phyloP scores from a whole-genome alignment of 2,329 filamentous ascomycete species.

The Elsinoe arachidis region DNA sequence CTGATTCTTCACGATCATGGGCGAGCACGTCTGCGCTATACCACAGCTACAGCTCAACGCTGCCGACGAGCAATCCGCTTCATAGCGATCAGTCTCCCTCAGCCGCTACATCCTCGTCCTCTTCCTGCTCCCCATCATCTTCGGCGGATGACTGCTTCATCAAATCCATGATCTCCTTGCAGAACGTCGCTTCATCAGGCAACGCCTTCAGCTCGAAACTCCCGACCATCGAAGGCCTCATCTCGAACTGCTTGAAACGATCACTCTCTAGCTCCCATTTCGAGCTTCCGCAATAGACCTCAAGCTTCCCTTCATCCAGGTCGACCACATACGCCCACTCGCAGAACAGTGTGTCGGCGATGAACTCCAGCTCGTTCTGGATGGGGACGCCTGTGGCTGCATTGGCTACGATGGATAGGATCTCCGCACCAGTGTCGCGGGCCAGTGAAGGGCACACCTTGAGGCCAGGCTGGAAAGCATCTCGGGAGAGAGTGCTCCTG shows the following conservation, averaged over 20 bases:
- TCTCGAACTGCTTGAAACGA: neutral
- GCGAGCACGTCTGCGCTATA: no score
- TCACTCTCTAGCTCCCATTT: neutral
- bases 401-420: neutral
- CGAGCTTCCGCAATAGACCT: conserved; percentile 9
- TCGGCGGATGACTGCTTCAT: neutral
- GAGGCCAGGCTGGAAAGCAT: neutral
- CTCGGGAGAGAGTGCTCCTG: neutral
- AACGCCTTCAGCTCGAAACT: neutral
- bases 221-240: neutral
- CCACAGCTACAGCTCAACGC: no score
- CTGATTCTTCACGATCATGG: no score
- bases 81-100: neutral
- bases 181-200: neutral
- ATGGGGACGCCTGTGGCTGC: neutral
- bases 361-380: conserved; percentile 19
- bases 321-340: conserved; percentile 25
- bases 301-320: conserved; percentile 18
- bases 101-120: neutral
- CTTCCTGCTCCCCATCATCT: neutral
- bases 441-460: neutral
- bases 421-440: conserved; percentile 12
- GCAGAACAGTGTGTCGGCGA: conserved; percentile 19
- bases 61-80: neutral
- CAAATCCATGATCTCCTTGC: neutral